Conservation (phyloP, 2,329 filamentous ascomycete genomes). For the Aspergillus persii region DNA sequence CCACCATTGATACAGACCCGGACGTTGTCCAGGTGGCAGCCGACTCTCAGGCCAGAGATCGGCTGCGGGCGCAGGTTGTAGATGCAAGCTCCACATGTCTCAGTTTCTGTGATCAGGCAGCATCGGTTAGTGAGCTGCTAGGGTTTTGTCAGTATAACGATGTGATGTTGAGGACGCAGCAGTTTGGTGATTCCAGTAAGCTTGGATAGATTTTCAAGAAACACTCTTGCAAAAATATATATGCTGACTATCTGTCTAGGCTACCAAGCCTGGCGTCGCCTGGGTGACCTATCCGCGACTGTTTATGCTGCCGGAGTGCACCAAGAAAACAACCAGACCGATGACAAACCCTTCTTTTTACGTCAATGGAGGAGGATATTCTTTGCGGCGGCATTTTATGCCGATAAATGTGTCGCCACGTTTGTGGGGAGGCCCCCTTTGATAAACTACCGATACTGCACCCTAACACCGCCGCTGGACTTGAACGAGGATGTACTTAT, state of each 20-base stretch:
- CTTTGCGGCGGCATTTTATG: constrained; percentile 46
- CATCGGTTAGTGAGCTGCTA: constrained; percentile 32
- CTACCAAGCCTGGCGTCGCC: constrained; percentile 48
- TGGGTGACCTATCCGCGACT: constrained; percentile 48
- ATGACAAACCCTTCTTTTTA: constrained; percentile 39
- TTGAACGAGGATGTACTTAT: constrained; percentile 29
- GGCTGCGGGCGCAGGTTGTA: constrained; percentile 29
- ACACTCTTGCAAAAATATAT: too few species aligned
- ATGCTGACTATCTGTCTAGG: constrained; percentile 27
- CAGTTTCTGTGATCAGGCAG: constrained; percentile 32
- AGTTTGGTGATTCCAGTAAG: constrained; percentile 37
- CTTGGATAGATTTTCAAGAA: neutral
- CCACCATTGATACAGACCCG: constrained; percentile 29
- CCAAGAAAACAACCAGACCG: constrained; percentile 34
- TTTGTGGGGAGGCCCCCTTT: constrained; percentile 52
- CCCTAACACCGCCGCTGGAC: constrained; percentile 37
- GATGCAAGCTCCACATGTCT: constrained; percentile 36
- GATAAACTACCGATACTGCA: constrained; percentile 45
- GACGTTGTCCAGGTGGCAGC: constrained; percentile 24
- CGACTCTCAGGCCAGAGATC: constrained; percentile 26
- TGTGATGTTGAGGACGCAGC: constrained; percentile 31
- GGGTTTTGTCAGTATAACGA: constrained; percentile 37
- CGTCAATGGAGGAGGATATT: constrained; percentile 39
- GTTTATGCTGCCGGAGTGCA: constrained; percentile 51
- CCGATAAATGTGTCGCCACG: constrained; percentile 49